A percentile compares a stretch with the other conserved stretches of the same genome.
Conservation (phyloP, 169 alveolate species). For the Plasmodium inui region DNA sequence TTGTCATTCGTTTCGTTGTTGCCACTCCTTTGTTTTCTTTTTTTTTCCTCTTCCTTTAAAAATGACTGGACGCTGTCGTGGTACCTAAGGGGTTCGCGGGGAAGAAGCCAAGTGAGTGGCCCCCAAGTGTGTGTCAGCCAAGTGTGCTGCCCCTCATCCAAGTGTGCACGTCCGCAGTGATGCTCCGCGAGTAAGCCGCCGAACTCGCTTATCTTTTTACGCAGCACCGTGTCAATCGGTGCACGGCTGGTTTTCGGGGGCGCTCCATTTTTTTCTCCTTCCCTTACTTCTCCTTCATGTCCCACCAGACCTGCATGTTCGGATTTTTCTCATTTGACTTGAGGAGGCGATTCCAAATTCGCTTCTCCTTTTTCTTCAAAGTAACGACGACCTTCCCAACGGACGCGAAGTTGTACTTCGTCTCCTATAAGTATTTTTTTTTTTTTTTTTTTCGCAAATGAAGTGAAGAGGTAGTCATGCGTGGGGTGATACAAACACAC, state of each 20-base stretch:
- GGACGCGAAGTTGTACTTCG: conserved; percentile 90
- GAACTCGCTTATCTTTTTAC: neutral
- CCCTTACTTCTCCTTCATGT: conserved; percentile 93
- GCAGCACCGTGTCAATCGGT: neutral
- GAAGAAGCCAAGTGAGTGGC: neutral
- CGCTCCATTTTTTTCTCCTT: conserved; percentile 56
- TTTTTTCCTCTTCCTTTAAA: conserved; percentile 42
- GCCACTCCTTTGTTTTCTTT: neutral
- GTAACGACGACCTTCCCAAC: conserved; percentile 90
- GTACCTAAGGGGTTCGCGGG: conserved; percentile 9
- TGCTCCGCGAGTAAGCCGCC: neutral
- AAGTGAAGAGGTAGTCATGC: neutral
- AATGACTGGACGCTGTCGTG: conserved; percentile 35
- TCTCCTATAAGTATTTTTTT: conserved; percentile 60
- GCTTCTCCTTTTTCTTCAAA: conserved; percentile 83
- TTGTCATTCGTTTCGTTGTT: neutral
- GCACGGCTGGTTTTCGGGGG: neutral
- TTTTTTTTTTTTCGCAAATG: neutral
- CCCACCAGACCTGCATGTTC: conserved; percentile 95
- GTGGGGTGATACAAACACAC: neutral
- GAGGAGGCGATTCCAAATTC: conserved; percentile 88
- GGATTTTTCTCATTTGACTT: conserved; percentile 87
- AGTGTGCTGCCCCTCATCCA: neutral
- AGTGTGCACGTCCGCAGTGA: neutral
- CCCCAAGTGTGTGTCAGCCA: neutral